A percentile compares a stretch with the other conserved stretches of the same genome.
Evolutionary conservation across 2,329 filamentous ascomycete species (phyloP).

Genomic region (Ceratocystis alfenasii): DNA sequence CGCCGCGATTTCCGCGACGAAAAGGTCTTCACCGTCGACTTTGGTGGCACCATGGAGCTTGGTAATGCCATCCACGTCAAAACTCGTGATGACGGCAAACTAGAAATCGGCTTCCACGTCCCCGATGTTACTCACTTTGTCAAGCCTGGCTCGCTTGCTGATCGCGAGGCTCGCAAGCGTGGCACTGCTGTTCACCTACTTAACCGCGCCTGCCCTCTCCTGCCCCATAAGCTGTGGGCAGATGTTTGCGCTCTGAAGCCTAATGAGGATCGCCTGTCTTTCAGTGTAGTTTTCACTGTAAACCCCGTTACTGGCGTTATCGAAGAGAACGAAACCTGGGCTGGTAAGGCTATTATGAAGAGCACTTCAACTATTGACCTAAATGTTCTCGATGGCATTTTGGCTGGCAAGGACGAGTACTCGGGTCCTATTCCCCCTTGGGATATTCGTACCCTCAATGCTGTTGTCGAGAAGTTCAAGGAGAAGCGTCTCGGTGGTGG

Average conservation of each 20-base stretch:
- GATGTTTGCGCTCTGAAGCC: constrained; percentile 82
- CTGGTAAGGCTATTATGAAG: constrained; percentile 88
- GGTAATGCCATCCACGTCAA: constrained; percentile 92
- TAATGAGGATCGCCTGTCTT: constrained; percentile 77
- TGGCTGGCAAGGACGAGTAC: constrained; percentile 55
- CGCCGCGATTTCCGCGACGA: constrained; percentile 86
- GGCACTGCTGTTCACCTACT: constrained; percentile 91
- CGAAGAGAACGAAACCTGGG: constrained; percentile 78
- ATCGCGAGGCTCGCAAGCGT: constrained; percentile 95
- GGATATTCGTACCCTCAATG: constrained; percentile 68
- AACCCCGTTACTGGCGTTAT: constrained; percentile 67
- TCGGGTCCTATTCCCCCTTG: constrained; percentile 45
- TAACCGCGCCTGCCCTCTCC: constrained; percentile 75
- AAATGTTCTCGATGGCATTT: constrained; percentile 70
- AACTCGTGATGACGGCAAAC: constrained; percentile 65
- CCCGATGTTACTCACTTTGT: constrained; percentile 94
- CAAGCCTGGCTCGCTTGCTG: constrained; percentile 87
- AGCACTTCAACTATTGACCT: constrained; percentile 78
- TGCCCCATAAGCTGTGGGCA: constrained; percentile 71
- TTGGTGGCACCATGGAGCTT: constrained; percentile 74
- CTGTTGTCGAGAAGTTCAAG: constrained; percentile 79
- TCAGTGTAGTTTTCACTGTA: constrained; percentile 88
- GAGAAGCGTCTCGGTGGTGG: constrained; percentile 74
- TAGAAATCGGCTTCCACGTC: constrained; percentile 92
- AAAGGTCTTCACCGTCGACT: constrained; percentile 82